These are phyloP conservation scores for Choiromyces venosus DNA, from an alignment of 495 filamentous ascomycete genomes.

Conservation along the genomic window DNA sequence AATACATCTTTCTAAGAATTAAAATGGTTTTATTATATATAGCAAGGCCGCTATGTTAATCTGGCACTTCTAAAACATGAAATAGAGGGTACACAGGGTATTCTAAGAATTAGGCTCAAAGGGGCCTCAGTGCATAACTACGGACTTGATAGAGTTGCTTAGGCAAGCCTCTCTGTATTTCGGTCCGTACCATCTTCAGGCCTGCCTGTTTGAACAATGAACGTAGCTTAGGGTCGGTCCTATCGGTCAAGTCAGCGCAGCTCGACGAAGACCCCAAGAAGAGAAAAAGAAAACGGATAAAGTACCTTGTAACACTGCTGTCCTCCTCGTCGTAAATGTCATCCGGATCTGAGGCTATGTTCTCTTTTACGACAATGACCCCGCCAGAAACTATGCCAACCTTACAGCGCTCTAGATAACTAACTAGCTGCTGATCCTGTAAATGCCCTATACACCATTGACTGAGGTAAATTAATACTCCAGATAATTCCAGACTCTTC, in stretches of 20 bases:
- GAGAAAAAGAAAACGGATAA: not conserved
- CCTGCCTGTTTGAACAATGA: constrained; percentile 64
- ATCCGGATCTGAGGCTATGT: constrained; percentile 57
- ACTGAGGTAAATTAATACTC: constrained; percentile 44
- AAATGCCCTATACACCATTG: constrained; percentile 94
- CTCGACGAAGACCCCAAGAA: not conserved
- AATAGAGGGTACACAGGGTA: not conserved
- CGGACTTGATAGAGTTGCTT: constrained; percentile 61
- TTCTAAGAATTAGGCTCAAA: constrained; percentile 2
- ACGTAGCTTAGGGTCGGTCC: constrained; percentile 65
- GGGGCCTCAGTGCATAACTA: constrained; percentile 59
- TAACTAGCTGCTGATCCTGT: constrained; percentile 68
- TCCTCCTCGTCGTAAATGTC: constrained; percentile 76
- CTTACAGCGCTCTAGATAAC: constrained; percentile 60
- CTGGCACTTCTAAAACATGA: not conserved
- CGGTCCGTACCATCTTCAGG: constrained; percentile 60
- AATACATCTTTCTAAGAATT: not conserved
- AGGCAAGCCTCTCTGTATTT: constrained; percentile 72
- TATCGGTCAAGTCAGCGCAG: constrained; percentile 23
- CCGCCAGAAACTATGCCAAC: constrained; percentile 50
- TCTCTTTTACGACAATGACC: constrained; percentile 82
- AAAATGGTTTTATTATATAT: not conserved
- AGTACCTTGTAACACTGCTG: constrained; percentile 53
- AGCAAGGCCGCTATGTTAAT: not conserved
- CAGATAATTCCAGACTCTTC: not conserved